Evolutionary conservation across 768 basidiomycete genomes (phyloP), one percentile per base, ranked within the genome.

Genomic region (Mycena metata): DNA sequence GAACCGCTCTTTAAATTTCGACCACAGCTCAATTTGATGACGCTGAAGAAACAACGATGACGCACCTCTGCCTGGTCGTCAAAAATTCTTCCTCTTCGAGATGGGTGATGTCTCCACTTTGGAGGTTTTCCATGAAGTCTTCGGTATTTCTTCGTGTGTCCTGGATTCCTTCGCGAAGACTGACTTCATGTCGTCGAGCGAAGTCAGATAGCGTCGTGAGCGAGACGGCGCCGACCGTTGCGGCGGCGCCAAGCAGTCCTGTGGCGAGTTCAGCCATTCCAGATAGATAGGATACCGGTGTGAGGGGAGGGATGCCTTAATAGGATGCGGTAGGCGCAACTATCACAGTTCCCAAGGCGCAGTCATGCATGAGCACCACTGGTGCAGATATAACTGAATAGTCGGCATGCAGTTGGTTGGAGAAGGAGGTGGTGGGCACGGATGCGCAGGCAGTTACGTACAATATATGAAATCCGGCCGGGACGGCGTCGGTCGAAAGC

Each of bases 161-260:
- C 56, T 50, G 26, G 1, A 66, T 59, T 42, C 60, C 64, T 21
- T 60, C n/a, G 41, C 49, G 64, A 54, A 35, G 64, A 26, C 49
- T 60, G 12, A 21, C 16, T 35, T 66, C 64, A 51, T 66, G 64
- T 21, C 64, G 64, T 17, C 39, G 47, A 2, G 64, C 51, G 57
- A 66, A 66, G 19, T 57, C 64, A 23, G 49, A 30, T 41, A 19
- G 57, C 6, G 55, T 21, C 5, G 64, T 42, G 17, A 60, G 56
- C 10, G 24, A 21, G 2, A 49, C 57, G 3, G 64, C 64, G 21
- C 64, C 64, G 8, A 54, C 42, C 10, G 64, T 66, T 16, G 57
- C 56, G 35, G 64, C 64, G 36, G 64, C 64, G 58, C 64, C 64
- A 21, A 60, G 10, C 16, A 66, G 19, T 26, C 64, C 57, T 23